A percentile compares a stretch with the other conserved stretches of the same genome.
Evolutionary conservation across 345 rosid species (phyloP).

Genomic region (Linum trigynum): DNA sequence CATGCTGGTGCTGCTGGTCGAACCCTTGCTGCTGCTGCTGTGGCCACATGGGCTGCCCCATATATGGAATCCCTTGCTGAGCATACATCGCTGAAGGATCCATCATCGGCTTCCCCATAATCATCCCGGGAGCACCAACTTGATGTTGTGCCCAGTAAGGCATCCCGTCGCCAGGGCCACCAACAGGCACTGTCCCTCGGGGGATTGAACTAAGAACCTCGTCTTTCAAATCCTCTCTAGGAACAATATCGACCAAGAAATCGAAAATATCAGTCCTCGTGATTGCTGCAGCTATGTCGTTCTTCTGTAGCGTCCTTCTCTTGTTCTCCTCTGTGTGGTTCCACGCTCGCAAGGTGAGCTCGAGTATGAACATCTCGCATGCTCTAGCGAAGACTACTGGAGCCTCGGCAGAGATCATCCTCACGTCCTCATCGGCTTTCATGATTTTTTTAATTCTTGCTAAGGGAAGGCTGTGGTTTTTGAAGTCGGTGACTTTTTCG

Average conservation of each 20-base stretch:
- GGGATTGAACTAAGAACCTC: not conserved
- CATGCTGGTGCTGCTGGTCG: not conserved
- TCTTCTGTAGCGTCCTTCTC: constrained; percentile 1
- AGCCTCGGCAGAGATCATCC: constrained; percentile 1
- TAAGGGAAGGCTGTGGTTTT: constrained; percentile 1
- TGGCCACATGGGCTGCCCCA: not conserved
- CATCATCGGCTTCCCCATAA: not conserved
- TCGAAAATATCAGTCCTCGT: not conserved
- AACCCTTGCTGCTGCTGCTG: not conserved
- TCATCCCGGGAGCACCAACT: not conserved
- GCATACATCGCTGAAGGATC: not conserved
- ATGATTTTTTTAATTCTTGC: not conserved
- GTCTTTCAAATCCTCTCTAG: not conserved
- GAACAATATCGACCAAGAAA: not conserved
- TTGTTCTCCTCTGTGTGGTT: constrained; percentile 3
- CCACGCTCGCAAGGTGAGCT: not conserved
- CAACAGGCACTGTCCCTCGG: not conserved
- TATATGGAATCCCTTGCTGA: not conserved
- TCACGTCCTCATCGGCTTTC: constrained; percentile 3
- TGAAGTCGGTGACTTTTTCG: constrained; percentile 1
- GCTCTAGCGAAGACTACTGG: not conserved
- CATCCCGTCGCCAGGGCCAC: not conserved
- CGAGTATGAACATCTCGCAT: constrained; percentile 4
- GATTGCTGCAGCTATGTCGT: not conserved
- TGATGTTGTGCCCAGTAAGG: not conserved